A percentile compares a stretch with the other conserved stretches of the same genome.
Conservation (phyloP, 116 monocot species). For the Posidonia oceanica region DNA sequence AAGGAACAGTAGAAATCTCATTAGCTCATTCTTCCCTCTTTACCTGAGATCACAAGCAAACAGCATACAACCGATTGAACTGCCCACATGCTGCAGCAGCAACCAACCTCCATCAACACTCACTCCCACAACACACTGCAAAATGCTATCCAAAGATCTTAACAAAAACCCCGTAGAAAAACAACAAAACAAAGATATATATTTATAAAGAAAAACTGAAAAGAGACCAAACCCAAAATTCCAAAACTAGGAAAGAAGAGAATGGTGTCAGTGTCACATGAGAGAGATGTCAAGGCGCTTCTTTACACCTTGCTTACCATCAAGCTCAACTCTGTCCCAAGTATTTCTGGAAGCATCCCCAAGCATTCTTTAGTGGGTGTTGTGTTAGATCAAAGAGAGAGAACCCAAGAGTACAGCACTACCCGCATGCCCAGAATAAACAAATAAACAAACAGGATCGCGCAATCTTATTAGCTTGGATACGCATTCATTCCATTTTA, state of each 20-base stretch:
- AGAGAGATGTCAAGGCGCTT: neutral
- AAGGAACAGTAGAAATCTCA: neutral
- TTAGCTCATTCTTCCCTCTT: neutral
- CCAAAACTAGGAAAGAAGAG: neutral
- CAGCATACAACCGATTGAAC: constrained; percentile 16
- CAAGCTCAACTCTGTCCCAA: no score
- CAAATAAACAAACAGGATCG: no score
- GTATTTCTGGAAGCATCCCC: no score
- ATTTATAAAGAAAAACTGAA: neutral
- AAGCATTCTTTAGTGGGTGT: no score
- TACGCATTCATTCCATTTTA: no score
- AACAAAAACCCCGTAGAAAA: neutral
- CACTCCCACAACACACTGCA: neutral
- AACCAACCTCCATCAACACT: neutral
- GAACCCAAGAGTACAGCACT: no score
- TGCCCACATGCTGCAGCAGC: constrained; percentile 5
- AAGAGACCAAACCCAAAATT: constrained; percentile 5
- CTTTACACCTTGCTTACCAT: constrained; percentile 1
- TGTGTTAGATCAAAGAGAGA: no score
- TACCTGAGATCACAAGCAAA: constrained; percentile 23
- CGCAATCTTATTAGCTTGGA: no score
- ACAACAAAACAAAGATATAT: neutral
- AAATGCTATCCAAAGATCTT: neutral
- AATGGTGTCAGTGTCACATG: neutral
- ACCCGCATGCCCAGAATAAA: no score